Evolutionary conservation across 768 basidiomycete species (phyloP).

Genomic region (Pisolithus tinctorius): DNA sequence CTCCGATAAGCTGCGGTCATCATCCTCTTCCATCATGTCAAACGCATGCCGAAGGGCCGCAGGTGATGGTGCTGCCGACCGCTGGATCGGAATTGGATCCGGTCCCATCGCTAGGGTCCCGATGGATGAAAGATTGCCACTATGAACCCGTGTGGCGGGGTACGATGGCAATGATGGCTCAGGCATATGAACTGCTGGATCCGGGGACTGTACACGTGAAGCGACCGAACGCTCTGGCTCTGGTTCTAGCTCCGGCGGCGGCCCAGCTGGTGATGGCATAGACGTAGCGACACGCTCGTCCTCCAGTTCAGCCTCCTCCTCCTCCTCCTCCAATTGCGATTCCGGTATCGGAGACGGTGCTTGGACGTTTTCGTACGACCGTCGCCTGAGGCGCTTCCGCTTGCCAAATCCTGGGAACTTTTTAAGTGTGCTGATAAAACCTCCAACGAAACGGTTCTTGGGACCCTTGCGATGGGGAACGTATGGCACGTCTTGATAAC

Average conservation of each 20-base stretch:
- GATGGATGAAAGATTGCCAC: background rate
- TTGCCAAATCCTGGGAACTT: constrained; percentile 18
- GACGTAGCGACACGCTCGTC: background rate
- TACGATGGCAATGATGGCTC: background rate
- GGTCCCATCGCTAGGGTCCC: background rate
- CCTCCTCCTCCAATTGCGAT: background rate
- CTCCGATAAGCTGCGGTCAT: constrained; percentile 31
- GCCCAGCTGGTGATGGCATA: background rate
- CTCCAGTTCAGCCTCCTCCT: background rate
- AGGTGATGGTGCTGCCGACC: background rate
- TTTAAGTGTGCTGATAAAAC: constrained; percentile 29
- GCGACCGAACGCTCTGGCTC: background rate
- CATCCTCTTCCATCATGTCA: constrained; percentile 25
- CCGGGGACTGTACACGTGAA: background rate
- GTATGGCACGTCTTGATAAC: background rate
- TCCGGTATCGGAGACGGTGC: constrained; percentile 1
- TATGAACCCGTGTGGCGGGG: background rate
- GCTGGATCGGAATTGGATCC: constrained; percentile 4
- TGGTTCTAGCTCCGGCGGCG: background rate
- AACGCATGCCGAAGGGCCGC: constrained; percentile 2
- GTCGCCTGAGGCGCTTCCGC: constrained; percentile 2
- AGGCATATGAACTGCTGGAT: background rate
- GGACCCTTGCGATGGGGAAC: constrained; percentile 6
- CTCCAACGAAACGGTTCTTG: constrained; percentile 17
- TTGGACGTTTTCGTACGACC: constrained; percentile 4